Evolutionary conservation across 306 rosid species (phyloP).

Genomic region (Dalbergia cochinchinensis): DNA sequence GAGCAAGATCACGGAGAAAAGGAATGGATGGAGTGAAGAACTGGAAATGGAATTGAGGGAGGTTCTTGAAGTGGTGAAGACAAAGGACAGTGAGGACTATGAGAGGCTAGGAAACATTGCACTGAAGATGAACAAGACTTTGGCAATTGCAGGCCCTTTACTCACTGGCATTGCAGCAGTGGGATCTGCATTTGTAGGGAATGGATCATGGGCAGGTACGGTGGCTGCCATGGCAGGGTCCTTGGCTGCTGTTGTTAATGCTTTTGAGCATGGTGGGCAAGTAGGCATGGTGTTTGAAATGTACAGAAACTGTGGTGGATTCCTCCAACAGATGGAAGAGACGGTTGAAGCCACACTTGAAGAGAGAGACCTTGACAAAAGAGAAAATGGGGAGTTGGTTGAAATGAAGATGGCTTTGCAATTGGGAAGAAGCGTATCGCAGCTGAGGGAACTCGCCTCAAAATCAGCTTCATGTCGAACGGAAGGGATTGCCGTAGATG

Average conservation of each 20-base stretch:
- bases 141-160: constrained; percentile 68
- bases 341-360: constrained; percentile 54
- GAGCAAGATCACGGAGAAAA: background rate
- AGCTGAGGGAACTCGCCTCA: constrained; percentile 58
- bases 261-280: constrained; percentile 68
- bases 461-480: constrained; percentile 57
- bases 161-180: constrained; percentile 66
- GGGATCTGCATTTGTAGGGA: constrained; percentile 53
- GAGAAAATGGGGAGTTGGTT: constrained; percentile 65
- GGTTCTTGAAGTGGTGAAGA: constrained; percentile 55
- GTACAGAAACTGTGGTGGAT: constrained; percentile 70
- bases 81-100: constrained; percentile 66
- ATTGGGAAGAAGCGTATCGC: constrained; percentile 70
- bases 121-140: constrained; percentile 61
- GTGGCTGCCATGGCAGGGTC: constrained; percentile 62
- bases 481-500: constrained; percentile 55
- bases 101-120: constrained; percentile 67
- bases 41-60: constrained; percentile 63
- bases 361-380: constrained; percentile 57
- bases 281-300: constrained; percentile 77
- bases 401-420: constrained; percentile 67
- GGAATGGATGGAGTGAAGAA: constrained; percentile 63
- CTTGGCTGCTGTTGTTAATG: constrained; percentile 52
- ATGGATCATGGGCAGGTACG: constrained; percentile 37
- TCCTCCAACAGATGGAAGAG: constrained; percentile 55